Evolutionary conservation across 1,284 basidiomycete species (phyloP), one percentile per base, ranked within the genome.

Genomic region (Leccinum subatratum): DNA sequence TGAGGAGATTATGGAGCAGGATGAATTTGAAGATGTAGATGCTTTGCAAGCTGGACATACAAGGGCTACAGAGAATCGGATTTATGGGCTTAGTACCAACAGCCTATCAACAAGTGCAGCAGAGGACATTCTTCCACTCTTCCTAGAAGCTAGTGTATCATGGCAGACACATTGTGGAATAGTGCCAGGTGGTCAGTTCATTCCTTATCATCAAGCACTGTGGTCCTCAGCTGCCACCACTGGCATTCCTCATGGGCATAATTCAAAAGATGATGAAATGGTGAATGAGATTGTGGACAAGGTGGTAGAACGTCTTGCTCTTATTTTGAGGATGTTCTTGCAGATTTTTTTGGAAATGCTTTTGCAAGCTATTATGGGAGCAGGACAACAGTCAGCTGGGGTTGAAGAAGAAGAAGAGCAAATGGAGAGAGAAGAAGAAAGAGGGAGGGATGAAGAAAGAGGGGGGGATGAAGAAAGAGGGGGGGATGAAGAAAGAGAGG

Each of bases 21-120:
- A 58, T 18, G 7, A 1, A 1, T 3, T 5, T 11, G 37, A 63
- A 1, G 28, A 56, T 16, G 16, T 58, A 6, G 61, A 65, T 3
- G 37, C 54, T 3, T 16, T 65, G 6, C 64, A 65, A 16, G 64
- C 61, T 6, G 54, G 60, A 5, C 64, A 65, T 14, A 22, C 60
- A 3, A 20, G 37, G 6, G 45, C 20, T 6, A 56, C 54, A 28
- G 54, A 56, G 7, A 56, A 28, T 12, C 12, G 25, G 54, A 25
- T 56, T 4, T 56, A 56, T 28, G 54, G 54, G 6, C 20, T 56
- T 18, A 56, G 25, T 14, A 28, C 11, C 22, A 14, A 56, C 54
- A 56, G 22, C 9, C 20, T 48, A 18, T 48, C 45, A 7, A 48
- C 48, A 16, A 20, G 48, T 51, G 48, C 48, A 51, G 48, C 54